These are phyloP conservation scores for Dactylorhiza incarnata DNA, from an alignment of 106 monocot genomes.

Conservation along the genomic window DNA sequence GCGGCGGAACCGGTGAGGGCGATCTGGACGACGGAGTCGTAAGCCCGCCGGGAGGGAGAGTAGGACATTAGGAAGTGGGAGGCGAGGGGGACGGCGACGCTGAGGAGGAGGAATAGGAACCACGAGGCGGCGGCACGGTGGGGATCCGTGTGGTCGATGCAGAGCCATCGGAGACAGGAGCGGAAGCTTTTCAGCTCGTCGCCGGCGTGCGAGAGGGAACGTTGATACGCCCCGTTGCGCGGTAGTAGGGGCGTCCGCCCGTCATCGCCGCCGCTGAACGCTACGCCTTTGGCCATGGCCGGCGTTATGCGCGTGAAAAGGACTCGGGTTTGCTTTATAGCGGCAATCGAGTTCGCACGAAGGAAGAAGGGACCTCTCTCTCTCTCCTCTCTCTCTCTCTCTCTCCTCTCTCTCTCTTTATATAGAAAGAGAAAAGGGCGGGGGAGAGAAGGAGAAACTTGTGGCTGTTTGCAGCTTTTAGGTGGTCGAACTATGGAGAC, in stretches of 20 bases:
- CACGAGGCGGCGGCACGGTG: slow-evolving; percentile 32
- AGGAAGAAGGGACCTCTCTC: too few relatives aligned
- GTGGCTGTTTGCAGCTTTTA: too few relatives aligned
- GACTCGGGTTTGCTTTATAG: too few relatives aligned
- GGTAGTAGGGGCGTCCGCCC: neutral
- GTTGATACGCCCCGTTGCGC: slow-evolving; percentile 13
- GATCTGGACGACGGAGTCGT: slow-evolving; percentile 56
- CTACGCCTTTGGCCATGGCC: neutral
- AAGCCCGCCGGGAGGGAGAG: slow-evolving; percentile 24
- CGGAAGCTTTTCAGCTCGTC: slow-evolving; percentile 91
- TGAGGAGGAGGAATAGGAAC: slow-evolving; percentile 47
- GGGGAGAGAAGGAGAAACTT: too few relatives aligned
- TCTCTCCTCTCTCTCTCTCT: too few relatives aligned
- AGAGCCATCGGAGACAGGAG: slow-evolving; percentile 69
- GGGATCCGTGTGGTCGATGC: slow-evolving; percentile 51
- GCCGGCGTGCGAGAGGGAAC: slow-evolving; percentile 40
- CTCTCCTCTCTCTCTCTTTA: too few relatives aligned
- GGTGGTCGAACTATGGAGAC: too few relatives aligned
- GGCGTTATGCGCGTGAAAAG: too few relatives aligned
- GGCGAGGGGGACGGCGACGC: slow-evolving; percentile 34
- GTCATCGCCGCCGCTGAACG: neutral
- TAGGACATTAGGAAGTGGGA: slow-evolving; percentile 38
- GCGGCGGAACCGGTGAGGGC: slow-evolving; percentile 43
- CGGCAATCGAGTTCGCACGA: too few relatives aligned
- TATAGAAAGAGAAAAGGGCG: too few relatives aligned